Evolutionary conservation across 257 asterid genomes (phyloP).

Genomic region (Gentiana macrophylla): DNA sequence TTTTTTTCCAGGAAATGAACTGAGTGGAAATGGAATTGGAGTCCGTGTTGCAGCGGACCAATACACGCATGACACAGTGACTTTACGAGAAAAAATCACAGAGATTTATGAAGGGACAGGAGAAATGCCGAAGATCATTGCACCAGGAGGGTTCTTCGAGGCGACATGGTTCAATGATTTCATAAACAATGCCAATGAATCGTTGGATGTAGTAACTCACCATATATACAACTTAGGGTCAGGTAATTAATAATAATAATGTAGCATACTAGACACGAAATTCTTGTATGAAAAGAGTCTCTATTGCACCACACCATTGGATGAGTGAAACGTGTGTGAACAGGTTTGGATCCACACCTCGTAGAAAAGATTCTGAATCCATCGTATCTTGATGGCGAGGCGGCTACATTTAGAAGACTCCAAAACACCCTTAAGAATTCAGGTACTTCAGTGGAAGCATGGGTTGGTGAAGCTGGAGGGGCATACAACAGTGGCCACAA

Average conservation of each 20-base stretch:
- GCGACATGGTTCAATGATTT: constrained; percentile 31
- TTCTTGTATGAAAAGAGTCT: background rate
- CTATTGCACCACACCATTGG: too few species aligned
- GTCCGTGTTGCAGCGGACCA: constrained; percentile 28
- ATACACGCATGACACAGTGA: constrained; percentile 40
- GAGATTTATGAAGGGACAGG: constrained; percentile 23
- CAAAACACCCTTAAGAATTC: constrained; percentile 27
- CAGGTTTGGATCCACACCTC: constrained; percentile 50
- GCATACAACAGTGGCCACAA: constrained; percentile 63
- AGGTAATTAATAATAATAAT: constrained; percentile 29
- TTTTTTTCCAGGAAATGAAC: constrained; percentile 40
- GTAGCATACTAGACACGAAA: too few species aligned
- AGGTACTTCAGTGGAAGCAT: constrained; percentile 29
- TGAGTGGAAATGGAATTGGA: constrained; percentile 51
- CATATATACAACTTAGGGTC: constrained; percentile 68
- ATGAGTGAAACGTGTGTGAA: background rate
- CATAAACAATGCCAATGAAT: constrained; percentile 18
- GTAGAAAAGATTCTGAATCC: constrained; percentile 50
- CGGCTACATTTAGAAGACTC: constrained; percentile 26
- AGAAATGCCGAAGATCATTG: constrained; percentile 26
- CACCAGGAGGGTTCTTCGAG: constrained; percentile 59
- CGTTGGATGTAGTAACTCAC: constrained; percentile 37
- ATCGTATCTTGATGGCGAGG: constrained; percentile 41
- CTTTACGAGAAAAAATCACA: constrained; percentile 19
- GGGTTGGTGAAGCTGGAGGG: constrained; percentile 85